Percentiles rank a stretch among this genome's conserved stretches.
These are phyloP conservation scores for Xylariaceae sp. DNA, from an alignment of 2,329 filamentous ascomycete species.

Conservation along the genomic window DNA sequence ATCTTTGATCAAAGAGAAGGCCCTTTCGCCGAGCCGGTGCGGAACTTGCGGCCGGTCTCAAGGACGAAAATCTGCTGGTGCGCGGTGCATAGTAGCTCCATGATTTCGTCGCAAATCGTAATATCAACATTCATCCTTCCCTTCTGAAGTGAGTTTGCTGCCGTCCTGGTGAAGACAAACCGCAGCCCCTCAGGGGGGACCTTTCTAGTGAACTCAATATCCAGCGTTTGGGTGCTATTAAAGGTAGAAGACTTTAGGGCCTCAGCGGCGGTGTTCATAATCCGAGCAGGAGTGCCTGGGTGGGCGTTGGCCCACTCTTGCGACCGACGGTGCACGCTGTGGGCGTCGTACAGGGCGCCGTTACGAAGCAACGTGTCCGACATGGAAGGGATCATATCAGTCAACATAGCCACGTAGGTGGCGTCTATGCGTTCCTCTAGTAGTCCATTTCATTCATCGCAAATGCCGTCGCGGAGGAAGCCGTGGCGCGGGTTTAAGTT, in stretches of 20 bases:
- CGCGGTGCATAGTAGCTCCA: conserved; percentile 20
- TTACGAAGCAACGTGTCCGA: conserved; percentile 26
- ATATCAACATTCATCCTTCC: conserved; percentile 24
- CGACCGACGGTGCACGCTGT: conserved; percentile 4
- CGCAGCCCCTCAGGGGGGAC: conserved; percentile 21
- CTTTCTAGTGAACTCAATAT: conserved; percentile 26
- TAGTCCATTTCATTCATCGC: conserved; percentile 23
- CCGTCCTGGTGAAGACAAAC: conserved; percentile 21
- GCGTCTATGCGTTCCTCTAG: conserved; percentile 18
- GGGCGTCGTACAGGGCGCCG: conserved; percentile 24
- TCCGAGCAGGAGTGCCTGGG: conserved; percentile 19
- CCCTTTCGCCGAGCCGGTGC: too few species aligned
- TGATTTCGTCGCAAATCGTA: conserved; percentile 20
- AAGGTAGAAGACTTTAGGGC: conserved; percentile 11
- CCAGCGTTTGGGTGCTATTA: conserved; percentile 22
- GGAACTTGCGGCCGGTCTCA: conserved; percentile 20
- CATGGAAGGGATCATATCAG: conserved; percentile 26
- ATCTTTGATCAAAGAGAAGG: too few species aligned
- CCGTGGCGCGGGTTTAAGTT: conserved; percentile 21
- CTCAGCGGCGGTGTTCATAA: conserved; percentile 16
- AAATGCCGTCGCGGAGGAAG: conserved; percentile 17
- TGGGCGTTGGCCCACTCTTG: conserved; percentile 20
- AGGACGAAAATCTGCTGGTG: conserved; percentile 21
- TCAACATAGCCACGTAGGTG: conserved; percentile 24
- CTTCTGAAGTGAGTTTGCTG: conserved; percentile 17